phyloP scores from a whole-genome alignment of 345 rosid species.

The Eucalyptus marginata region DNA sequence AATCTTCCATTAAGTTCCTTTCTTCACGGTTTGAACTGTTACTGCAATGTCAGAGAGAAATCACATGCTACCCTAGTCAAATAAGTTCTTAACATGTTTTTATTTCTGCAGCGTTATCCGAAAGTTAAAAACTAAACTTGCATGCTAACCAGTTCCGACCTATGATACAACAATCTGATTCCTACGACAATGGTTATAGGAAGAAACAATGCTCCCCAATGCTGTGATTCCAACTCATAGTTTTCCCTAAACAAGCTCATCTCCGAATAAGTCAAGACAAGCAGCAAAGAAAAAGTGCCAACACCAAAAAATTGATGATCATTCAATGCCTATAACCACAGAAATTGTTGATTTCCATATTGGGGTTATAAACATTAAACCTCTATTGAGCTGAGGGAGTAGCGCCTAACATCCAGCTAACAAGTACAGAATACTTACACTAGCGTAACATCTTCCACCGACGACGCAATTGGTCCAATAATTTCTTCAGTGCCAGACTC shows the following conservation, averaged over 20 bases:
- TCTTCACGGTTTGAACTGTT: background rate
- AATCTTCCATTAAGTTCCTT: background rate
- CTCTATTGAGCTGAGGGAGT: background rate
- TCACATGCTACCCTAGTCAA: background rate
- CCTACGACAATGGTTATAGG: background rate
- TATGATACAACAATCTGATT: background rate
- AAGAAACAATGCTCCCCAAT: background rate
- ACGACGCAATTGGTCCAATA: constrained; percentile 79
- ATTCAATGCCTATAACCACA: background rate
- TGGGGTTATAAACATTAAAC: background rate
- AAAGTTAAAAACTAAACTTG: background rate
- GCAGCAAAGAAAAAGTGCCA: background rate
- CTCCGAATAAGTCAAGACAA: background rate
- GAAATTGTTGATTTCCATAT: background rate
- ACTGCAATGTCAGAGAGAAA: background rate
- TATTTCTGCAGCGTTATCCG: background rate
- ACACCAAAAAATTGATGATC: background rate
- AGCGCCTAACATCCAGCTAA: background rate
- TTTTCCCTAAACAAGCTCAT: background rate
- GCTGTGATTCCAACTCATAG: background rate
- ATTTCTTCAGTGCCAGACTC: constrained; percentile 67
- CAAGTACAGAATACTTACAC: constrained; percentile 42
- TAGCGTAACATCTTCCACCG: constrained; percentile 64
- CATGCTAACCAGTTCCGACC: background rate
- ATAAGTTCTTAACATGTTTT: background rate